These are phyloP conservation scores for Sporothrix sp. DNA, from an alignment of 2,329 filamentous ascomycete species.

Conservation along the genomic window DNA sequence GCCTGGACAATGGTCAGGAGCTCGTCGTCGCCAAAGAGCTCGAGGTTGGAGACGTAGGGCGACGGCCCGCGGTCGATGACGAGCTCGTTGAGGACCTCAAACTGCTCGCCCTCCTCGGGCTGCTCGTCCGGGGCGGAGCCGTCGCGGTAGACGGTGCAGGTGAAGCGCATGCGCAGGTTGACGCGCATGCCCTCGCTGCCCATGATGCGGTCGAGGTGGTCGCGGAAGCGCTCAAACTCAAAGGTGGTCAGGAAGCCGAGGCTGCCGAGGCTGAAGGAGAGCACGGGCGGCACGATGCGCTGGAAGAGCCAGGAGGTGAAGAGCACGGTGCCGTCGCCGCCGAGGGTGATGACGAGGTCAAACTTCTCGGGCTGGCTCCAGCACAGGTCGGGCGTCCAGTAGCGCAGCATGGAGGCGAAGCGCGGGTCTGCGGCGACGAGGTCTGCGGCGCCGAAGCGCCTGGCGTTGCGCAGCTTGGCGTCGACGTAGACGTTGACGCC, in stretches of 20 bases:
- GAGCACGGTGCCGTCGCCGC: conserved; percentile 77
- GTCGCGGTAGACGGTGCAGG: conserved; percentile 86
- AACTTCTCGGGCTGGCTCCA: conserved; percentile 91
- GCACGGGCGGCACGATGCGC: conserved; percentile 72
- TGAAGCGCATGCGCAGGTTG: conserved; percentile 97
- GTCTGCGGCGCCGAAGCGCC: conserved; percentile 70
- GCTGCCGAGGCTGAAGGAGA: conserved; percentile 76
- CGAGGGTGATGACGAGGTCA: conserved; percentile 81
- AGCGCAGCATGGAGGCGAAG: conserved; percentile 76
- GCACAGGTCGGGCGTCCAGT: conserved; percentile 95
- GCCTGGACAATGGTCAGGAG: conserved; percentile 92
- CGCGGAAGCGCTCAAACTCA: conserved; percentile 78
- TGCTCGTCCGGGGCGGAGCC: conserved; percentile 31
- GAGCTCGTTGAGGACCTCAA: conserved; percentile 95
- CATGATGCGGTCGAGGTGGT: conserved; percentile 82
- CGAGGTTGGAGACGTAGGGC: conserved; percentile 92
- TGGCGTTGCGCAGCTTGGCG: conserved; percentile 79
- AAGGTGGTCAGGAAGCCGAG: conserved; percentile 85
- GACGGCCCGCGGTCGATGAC: conserved; percentile 96
- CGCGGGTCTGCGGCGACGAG: conserved; percentile 65
- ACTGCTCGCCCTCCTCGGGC: conserved; percentile 86
- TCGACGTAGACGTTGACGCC: conserved; percentile 98
- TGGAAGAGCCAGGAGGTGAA: conserved; percentile 92
- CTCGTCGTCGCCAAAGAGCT: conserved; percentile 91
- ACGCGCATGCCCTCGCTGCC: conserved; percentile 93